Percentiles rank a stretch among this genome's conserved stretches.
Conservation (phyloP, 352 stramenopile genomes). For the Pythium phragmiticola region DNA sequence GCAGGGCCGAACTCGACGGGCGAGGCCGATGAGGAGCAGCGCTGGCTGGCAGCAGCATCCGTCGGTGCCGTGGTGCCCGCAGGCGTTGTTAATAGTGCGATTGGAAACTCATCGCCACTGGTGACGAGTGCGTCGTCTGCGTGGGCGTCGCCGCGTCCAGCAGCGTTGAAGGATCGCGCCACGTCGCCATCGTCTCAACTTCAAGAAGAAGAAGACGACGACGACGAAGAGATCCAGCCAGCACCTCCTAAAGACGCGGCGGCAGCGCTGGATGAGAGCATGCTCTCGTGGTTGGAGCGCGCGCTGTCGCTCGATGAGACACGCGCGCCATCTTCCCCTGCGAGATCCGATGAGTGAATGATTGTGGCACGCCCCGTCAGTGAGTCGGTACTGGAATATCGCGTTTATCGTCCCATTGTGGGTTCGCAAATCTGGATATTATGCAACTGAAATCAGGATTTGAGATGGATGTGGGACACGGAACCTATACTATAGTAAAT, state of each 20-base stretch:
- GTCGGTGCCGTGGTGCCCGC: conserved; percentile 9
- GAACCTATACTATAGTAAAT: no score
- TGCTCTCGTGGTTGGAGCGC: conserved; percentile 28
- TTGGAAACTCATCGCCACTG: not conserved
- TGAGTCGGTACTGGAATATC: not conserved
- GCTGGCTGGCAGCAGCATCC: conserved; percentile 20
- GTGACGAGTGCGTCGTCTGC: not conserved
- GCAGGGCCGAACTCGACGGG: not conserved
- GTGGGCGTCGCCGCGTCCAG: not conserved
- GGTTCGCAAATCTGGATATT: not conserved
- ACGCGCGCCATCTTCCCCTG: conserved; percentile 11
- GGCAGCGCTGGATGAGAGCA: conserved; percentile 15
- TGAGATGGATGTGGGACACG: not conserved
- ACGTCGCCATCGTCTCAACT: conserved; percentile 10
- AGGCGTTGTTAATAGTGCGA: not conserved
- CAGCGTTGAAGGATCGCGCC: not conserved
- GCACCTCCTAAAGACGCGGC: not conserved
- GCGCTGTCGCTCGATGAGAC: conserved; percentile 22
- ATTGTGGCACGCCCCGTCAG: not conserved
- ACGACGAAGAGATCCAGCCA: no score
- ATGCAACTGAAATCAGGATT: not conserved
- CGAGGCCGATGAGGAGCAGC: conserved; percentile 8
- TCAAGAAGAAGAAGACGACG: not conserved
- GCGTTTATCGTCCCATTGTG: not conserved
- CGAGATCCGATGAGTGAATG: not conserved